Evolutionary conservation across 2,329 filamentous ascomycete species (phyloP), one percentile per base, ranked within the genome.

Genomic region (Exophiala sp.): DNA sequence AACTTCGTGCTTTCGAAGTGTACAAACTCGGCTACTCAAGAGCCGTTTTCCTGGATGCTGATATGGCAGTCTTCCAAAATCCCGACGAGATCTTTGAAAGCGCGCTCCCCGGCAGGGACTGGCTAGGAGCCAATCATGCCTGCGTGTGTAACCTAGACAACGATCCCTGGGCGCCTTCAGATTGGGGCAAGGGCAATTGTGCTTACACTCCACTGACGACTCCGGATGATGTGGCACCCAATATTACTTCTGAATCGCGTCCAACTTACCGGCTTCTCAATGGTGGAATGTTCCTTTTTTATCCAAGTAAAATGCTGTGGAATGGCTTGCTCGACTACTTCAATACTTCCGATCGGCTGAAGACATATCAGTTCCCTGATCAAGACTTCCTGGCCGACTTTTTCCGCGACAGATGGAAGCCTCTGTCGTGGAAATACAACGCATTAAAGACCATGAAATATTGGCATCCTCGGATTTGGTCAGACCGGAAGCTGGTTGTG

Each of bases 361-460:
- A 66, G 13, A 66, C 60, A 0, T 75, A 74, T 64, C 68, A 72
- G 48, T 78, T 78, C 53, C 75, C 75, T 0, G 74, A 77, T 52
- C 75, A 78, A 59, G 75, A 78, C 57, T 77, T 78, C 50, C 60
- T 78, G 1, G 74, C 73, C 14, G 68, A 68, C 34, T 75, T 73
- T 46, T 79, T 76, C 56, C 58, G 62, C 0, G 62, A 65, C 11
- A 65, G 63, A 34, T 77, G 75, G 75, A 54, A 53, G 34, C 64
- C 66, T 2, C 44, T 77, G 7, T 66, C 67, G 1, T 79, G 74
- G 74, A 71, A 71, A 43, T 74, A 68, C 40, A 79, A 79, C 56
- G 75, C 75, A 2, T 62, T 78, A 8, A 78, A 78, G 62, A 78
- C 75, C 9, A 74, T 73, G 69, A 63, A 70, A 27, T 77, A 78